phyloP scores from a whole-genome alignment of 768 basidiomycete genomes.

The Crepidotus variabilis region DNA sequence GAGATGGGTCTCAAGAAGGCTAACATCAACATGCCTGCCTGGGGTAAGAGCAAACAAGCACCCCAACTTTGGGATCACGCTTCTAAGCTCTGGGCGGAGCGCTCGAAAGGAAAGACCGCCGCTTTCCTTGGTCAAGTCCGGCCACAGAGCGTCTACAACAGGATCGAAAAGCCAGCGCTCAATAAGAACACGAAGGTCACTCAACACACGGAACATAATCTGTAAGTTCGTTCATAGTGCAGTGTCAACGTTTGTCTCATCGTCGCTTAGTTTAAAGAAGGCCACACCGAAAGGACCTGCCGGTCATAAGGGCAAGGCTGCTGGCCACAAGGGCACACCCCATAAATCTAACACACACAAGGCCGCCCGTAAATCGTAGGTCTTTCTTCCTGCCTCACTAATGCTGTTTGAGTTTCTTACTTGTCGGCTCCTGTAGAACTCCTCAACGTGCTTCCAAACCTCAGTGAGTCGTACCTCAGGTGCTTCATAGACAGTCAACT shows the following conservation, averaged over 20 bases:
- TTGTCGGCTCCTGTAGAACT: not conserved
- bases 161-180: slow-evolving; percentile 9
- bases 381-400: not conserved
- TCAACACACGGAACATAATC: slow-evolving; percentile 6
- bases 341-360: too few relatives aligned
- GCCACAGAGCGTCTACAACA: slow-evolving; percentile 6
- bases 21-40: slow-evolving; percentile 4
- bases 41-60: not conserved
- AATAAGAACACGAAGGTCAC: slow-evolving; percentile 8
- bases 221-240: slow-evolving; percentile 1
- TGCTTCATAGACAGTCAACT: not conserved
- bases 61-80: slow-evolving; percentile 7
- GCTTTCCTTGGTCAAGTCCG: slow-evolving; percentile 8
- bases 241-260: not conserved
- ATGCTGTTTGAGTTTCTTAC: not conserved
- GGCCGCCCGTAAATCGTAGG: not conserved
- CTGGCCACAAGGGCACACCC: not conserved
- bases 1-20: not conserved
- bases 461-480: not conserved
- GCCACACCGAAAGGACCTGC: not conserved
- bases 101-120: slow-evolving; percentile 2
- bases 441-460: not conserved
- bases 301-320: not conserved
- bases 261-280: not conserved
- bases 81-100: slow-evolving; percentile 6